Evolutionary conservation across 2,329 filamentous ascomycete species (phyloP), one percentile per base, ranked within the genome.

Genomic region (Hymenoscyphus albidus): DNA sequence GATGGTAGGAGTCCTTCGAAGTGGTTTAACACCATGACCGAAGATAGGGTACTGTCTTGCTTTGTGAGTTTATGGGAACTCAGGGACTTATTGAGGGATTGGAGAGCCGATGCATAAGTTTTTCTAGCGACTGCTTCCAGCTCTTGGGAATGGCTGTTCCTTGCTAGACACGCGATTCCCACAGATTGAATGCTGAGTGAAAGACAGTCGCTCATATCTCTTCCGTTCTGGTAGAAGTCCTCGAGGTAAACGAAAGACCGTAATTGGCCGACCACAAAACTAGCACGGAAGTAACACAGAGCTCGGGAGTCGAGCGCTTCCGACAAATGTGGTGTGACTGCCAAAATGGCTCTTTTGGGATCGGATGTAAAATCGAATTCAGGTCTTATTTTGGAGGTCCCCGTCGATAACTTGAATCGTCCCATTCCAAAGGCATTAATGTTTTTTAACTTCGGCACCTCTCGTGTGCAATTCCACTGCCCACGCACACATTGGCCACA

Each of bases 41-140:
- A 79, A 12, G 84, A 78, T 78, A 84, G 80, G 0, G 82, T 84
- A 59, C 77, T 80, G 68, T 84, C 82, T 65, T 81, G 80, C 65
- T 79, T 72, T 2, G 79, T 79, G 64, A 81, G 78, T 64, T 81
- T 78, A 0, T 80, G 77, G 61, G 80, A 74, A 42, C 75, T 73
- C 13, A 84, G 75, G 1, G 81, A 80, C 16, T 75, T 72, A 60
- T 83, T 82, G 9, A 79, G 81, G 62, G 83, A 70, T 12, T 76
- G 75, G 2, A 84, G 76, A 10, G 82, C 82, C 5, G 79, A 77
- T 10, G 77, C 79, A 68, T 84, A 84, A 67, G 78, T 80, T 68
- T 81, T 79, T 9, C 78, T 78, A 3, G 82, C 81, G 60, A 77
- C 77, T 7, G 77, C 77, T 74, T 82, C 79, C 9, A 79, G 75